phyloP scores from a whole-genome alignment of 129 eudicot genomes.

The Pittosporum tobira region DNA sequence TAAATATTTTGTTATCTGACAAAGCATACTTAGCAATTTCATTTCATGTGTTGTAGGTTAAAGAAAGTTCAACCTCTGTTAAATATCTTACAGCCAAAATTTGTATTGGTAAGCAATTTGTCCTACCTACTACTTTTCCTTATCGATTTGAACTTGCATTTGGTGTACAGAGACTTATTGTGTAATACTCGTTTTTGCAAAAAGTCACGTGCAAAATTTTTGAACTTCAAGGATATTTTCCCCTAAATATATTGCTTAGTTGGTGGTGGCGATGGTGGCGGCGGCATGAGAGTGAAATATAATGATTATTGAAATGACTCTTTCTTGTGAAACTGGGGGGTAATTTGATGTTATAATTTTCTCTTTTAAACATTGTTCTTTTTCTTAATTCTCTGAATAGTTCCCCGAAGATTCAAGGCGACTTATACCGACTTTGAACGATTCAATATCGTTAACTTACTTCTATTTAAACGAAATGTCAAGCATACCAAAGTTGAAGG shows the following conservation, averaged over 20 bases:
- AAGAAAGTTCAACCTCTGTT: conserved; percentile 50
- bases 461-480: conserved; percentile 43
- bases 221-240: no score
- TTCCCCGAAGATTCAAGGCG: conserved; percentile 49
- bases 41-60: conserved; percentile 37
- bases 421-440: conserved; percentile 15
- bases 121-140: neutral
- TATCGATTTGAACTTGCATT: neutral
- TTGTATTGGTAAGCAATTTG: conserved; percentile 42
- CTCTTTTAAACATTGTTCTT: neutral
- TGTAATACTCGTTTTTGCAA: no score
- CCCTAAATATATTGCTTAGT: no score
- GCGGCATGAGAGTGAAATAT: no score
- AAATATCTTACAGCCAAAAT: conserved; percentile 57
- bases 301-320: no score
- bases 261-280: no score
- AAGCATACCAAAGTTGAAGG: conserved; percentile 32
- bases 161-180: neutral
- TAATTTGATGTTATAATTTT: conserved; percentile 6
- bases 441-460: conserved; percentile 24
- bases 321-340: no score
- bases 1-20: neutral
- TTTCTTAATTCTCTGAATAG: conserved; percentile 25
- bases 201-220: no score
- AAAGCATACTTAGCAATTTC: neutral